phyloP scores from a whole-genome alignment of 1,139 yeast genomes.

The Scheffersomyces illinoinensis region DNA sequence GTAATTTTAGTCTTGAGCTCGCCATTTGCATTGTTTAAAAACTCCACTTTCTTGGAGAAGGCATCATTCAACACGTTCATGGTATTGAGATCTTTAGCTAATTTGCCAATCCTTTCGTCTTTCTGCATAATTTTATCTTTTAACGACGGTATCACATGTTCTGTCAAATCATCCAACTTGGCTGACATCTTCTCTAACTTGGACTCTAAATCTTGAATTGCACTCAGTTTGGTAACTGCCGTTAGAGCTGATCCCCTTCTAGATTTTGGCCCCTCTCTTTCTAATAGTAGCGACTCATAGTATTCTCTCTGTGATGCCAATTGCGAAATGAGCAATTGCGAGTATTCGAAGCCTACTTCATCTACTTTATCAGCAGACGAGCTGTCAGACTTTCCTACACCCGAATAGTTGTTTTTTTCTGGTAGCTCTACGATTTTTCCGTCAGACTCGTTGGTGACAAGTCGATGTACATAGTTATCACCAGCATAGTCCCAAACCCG shows the following conservation, averaged over 20 bases:
- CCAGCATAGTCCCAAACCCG: conserved; percentile 97
- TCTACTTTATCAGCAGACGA: conserved; percentile 38
- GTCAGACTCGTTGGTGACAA: conserved; percentile 81
- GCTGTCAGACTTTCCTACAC: conserved; percentile 7
- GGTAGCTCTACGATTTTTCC: conserved; percentile 80
- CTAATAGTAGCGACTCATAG: conserved; percentile 64
- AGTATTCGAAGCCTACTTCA: conserved; percentile 73
- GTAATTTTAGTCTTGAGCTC: conserved; percentile 23
- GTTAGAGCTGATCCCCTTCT: conserved; percentile 20
- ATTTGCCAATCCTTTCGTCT: conserved; percentile 30
- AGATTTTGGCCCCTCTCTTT: conserved; percentile 29
- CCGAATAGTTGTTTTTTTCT: conserved; percentile 26
- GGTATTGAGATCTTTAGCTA: conserved; percentile 31
- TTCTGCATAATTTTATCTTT: conserved; percentile 30
- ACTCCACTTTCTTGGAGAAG: conserved; percentile 58
- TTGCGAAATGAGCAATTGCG: conserved; percentile 76
- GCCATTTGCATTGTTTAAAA: conserved; percentile 37
- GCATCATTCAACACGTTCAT: conserved; percentile 53
- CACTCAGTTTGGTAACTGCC: conserved; percentile 14
- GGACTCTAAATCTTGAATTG: conserved; percentile 32
- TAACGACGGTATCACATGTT: conserved; percentile 33
- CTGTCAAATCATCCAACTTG: conserved; percentile 23
- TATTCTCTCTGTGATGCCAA: conserved; percentile 87
- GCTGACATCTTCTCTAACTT: conserved; percentile 32
- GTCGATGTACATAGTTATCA: conserved; percentile 85